phyloP scores from a whole-genome alignment of 1,139 yeast genomes.

The Candida anutae region DNA sequence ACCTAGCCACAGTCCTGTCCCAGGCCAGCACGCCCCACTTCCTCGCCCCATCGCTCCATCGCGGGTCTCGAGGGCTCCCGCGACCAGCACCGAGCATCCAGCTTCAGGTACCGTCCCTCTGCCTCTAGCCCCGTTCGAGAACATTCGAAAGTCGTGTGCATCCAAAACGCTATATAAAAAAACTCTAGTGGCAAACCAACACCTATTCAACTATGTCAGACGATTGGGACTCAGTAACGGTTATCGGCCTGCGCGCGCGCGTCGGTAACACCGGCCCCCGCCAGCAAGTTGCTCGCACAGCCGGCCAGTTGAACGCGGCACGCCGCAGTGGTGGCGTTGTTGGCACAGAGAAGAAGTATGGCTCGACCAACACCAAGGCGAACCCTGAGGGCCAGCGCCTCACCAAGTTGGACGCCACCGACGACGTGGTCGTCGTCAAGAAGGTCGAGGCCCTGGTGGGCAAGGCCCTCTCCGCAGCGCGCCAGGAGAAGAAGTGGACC shows the following conservation, averaged over 20 bases:
- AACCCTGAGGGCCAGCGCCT: slow-evolving; percentile 92
- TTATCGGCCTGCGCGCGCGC: slow-evolving; percentile 84
- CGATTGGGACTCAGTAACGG: slow-evolving; percentile 88
- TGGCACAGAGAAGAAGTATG: slow-evolving; percentile 89
- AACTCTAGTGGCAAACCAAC: too few relatives aligned
- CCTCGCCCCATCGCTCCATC: too few relatives aligned
- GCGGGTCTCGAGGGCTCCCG: too few relatives aligned
- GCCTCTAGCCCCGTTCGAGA: too few relatives aligned
- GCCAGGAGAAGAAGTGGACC: slow-evolving; percentile 82
- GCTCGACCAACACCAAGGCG: slow-evolving; percentile 53
- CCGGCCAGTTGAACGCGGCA: slow-evolving; percentile 82
- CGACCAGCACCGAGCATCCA: too few relatives aligned
- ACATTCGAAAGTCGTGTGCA: too few relatives aligned
- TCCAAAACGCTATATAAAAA: too few relatives aligned
- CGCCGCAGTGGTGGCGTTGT: slow-evolving; percentile 85
- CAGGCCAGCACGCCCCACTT: too few relatives aligned
- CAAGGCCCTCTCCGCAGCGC: slow-evolving; percentile 75
- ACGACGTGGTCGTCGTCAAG: slow-evolving; percentile 89
- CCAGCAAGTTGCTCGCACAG: slow-evolving; percentile 72
- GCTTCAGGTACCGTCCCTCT: too few relatives aligned
- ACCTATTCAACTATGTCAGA: slow-evolving; percentile 21
- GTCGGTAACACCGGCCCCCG: slow-evolving; percentile 87
- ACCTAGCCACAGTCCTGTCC: too few relatives aligned
- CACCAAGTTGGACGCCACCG: slow-evolving; percentile 87
- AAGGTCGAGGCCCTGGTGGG: slow-evolving; percentile 82